A percentile compares a stretch with the other conserved stretches of the same genome.
phyloP scores from a whole-genome alignment of 2,329 filamentous ascomycete genomes.

The Tolypocladium pustulatum region DNA sequence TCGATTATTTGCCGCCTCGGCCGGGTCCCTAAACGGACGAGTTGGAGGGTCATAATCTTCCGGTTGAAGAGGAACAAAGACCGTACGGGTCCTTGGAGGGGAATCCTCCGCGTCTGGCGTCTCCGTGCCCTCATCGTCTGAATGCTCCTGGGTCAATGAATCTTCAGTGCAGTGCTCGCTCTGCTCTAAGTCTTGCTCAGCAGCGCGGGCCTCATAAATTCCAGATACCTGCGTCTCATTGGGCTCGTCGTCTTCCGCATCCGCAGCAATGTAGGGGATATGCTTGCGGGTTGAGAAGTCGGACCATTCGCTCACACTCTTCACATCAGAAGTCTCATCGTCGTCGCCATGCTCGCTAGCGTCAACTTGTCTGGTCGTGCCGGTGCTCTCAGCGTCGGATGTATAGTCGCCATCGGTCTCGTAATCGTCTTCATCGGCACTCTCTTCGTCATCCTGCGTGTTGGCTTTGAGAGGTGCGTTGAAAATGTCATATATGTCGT shows the following conservation, averaged over 20 bases:
- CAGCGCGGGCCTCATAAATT: constrained; percentile 19
- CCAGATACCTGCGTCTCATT: constrained; percentile 26
- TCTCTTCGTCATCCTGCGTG: constrained; percentile 24
- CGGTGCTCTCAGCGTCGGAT: constrained; percentile 75
- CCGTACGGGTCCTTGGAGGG: constrained; percentile 45
- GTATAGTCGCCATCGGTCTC: constrained; percentile 70
- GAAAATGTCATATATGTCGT: constrained; percentile 96
- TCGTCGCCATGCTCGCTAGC: constrained; percentile 30
- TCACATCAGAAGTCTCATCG: constrained; percentile 47
- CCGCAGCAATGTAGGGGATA: constrained; percentile 38
- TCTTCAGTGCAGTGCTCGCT: not conserved
- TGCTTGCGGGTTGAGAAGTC: constrained; percentile 72
- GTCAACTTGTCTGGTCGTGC: constrained; percentile 58
- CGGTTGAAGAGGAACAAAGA: constrained; percentile 71
- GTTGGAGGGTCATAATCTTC: constrained; percentile 78
- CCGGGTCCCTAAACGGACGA: constrained; percentile 71
- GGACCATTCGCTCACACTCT: constrained; percentile 74
- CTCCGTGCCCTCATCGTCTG: constrained; percentile 23
- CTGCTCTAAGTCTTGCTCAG: constrained; percentile 11
- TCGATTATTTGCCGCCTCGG: constrained; percentile 74
- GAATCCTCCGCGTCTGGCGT: constrained; percentile 31
- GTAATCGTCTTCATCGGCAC: constrained; percentile 55
- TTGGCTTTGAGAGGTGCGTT: constrained; percentile 55
- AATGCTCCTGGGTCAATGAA: constrained; percentile 10
- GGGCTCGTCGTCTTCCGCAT: constrained; percentile 17